phyloP scores from a whole-genome alignment of 805 yeast species.

The Kurtzmaniella cleridarum region DNA sequence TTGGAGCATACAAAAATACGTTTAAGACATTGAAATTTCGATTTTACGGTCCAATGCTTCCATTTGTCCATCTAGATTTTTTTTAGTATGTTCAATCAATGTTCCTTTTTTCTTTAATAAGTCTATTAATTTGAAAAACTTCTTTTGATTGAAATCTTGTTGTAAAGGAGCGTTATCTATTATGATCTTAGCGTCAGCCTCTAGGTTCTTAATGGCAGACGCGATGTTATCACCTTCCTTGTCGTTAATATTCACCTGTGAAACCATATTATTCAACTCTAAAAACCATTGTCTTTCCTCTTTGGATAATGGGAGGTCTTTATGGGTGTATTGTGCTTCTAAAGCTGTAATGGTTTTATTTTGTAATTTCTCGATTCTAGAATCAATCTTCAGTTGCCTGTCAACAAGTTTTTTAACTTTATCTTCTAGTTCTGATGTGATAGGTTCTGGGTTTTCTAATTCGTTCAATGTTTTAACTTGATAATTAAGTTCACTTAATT shows the following conservation, averaged over 20 bases:
- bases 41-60: background rate
- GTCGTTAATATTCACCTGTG: conserved; percentile 3
- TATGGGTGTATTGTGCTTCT: conserved; percentile 15
- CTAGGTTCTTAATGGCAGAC: too few relatives aligned
- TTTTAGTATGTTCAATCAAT: conserved; percentile 11
- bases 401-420: conserved; percentile 10
- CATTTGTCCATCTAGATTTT: conserved; percentile 8
- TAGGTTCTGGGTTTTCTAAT: background rate
- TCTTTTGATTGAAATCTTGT: background rate
- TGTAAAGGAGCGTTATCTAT: background rate
- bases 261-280: conserved; percentile 26
- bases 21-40: background rate
- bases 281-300: conserved; percentile 33
- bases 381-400: conserved; percentile 18
- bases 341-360: conserved; percentile 17
- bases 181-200: too few relatives aligned
- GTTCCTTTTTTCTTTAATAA: conserved; percentile 17
- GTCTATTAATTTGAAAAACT: conserved; percentile 8
- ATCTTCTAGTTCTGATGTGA: conserved; percentile 2
- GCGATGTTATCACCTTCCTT: too few relatives aligned
- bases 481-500: background rate
- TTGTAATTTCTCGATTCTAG: conserved; percentile 16
- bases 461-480: background rate
- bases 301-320: conserved; percentile 26
- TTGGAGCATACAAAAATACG: background rate